Evolutionary conservation across 768 basidiomycete species (phyloP).

Genomic region (Chalciporus pseudorubinellus): DNA sequence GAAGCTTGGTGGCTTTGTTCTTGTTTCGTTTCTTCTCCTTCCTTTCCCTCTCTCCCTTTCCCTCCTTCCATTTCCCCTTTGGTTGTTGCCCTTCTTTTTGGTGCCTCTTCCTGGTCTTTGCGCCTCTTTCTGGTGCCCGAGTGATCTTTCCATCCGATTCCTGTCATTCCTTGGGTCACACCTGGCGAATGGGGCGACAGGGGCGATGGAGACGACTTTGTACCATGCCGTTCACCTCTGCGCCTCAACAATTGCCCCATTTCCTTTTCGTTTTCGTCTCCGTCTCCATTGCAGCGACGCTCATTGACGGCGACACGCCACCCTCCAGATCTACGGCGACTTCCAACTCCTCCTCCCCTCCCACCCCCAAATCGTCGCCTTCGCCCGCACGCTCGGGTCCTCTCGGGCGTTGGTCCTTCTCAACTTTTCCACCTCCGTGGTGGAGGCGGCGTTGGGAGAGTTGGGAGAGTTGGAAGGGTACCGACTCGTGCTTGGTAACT

Average conservation of each 20-base stretch:
- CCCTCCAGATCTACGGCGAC: slow-evolving; percentile 55
- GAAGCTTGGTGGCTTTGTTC: neutral
- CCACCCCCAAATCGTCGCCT: slow-evolving; percentile 55
- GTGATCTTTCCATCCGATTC: too few relatives aligned
- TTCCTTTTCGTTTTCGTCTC: too few relatives aligned
- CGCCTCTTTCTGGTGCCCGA: neutral
- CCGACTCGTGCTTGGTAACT: slow-evolving; percentile 27
- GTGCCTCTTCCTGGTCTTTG: too few relatives aligned
- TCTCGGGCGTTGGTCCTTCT: slow-evolving; percentile 41
- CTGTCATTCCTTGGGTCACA: neutral
- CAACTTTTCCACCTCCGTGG: slow-evolving; percentile 41
- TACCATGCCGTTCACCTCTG: too few relatives aligned
- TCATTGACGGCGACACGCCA: neutral
- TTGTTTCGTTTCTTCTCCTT: neutral
- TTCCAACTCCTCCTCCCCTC: slow-evolving; percentile 48
- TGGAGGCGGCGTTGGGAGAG: slow-evolving; percentile 12
- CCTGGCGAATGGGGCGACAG: neutral
- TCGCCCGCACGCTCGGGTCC: slow-evolving; percentile 40
- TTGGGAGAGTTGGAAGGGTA: slow-evolving; percentile 5
- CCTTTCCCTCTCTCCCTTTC: too few relatives aligned
- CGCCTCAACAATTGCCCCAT: too few relatives aligned
- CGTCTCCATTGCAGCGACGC: too few relatives aligned
- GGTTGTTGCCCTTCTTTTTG: too few relatives aligned
- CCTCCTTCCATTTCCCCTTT: neutral
- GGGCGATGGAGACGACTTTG: neutral